Evolutionary conservation across 2,329 filamentous ascomycete genomes (phyloP), one percentile per base, ranked within the genome.

Genomic region (Hypoxylon sp.): DNA sequence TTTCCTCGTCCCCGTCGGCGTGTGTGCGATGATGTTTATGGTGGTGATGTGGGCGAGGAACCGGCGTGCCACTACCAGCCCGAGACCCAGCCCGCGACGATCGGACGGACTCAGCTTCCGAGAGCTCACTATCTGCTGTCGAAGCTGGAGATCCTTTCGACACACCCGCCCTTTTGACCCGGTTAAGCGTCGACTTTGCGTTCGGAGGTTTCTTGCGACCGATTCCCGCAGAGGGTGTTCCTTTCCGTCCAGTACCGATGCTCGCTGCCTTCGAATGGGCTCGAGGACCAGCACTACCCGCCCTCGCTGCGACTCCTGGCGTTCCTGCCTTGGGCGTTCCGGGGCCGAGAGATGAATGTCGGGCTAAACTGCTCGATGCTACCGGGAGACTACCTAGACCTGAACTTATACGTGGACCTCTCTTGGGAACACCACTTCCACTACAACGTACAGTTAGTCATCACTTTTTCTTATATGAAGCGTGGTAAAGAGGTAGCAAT

Each of bases 121-220:
- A 90, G 43, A 90, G 82, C 74, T 91, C 89, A 72, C 87, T 90
- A 65, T 91, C 89, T 55, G 85, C 87, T 5, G 86, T 87, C 3
- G 88, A 89, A 3, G 87, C 87, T 2, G 89, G 87, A 1, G 88
- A 90, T 69, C 87, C 88, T 75, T 89, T 87, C 49, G 81, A 83
- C 46, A 75, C 65, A n/a, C 73, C 75, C 67, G 80, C 86, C 70
- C 86, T 88, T 79, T 90, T 90, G 25, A 90, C 85, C 30, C 88
- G 85, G 23, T 87, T 89, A 2, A 90, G 79, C 9, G 84, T 85
- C n/a, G 88, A 90, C 73, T 90, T 90, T 69, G 75, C 73, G 21
- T 71, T 75, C 30, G 76, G 75, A 6, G 76, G 76, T 64, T 77
- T 78, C 69, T 81, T 84, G 60, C 76, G 75, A 59, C 74, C 63